Evolutionary conservation across 2,329 filamentous ascomycete genomes (phyloP).

Genomic region (Exutisphaerella laricina): DNA sequence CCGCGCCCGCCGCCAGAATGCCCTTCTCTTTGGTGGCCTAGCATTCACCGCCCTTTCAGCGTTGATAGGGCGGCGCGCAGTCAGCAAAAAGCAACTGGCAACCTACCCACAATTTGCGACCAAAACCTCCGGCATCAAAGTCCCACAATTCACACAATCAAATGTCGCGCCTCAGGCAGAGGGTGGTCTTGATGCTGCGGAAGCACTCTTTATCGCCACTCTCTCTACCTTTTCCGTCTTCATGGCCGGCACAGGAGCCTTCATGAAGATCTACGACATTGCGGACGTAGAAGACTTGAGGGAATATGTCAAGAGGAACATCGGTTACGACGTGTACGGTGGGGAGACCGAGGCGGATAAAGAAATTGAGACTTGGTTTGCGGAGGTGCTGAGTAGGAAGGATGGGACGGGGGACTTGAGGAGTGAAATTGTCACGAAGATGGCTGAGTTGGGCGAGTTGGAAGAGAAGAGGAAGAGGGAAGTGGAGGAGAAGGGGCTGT

Average conservation of each 20-base stretch:
- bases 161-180: slow-evolving; percentile 30
- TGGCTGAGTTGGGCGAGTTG: slow-evolving; percentile 28
- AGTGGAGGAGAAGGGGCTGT: neutral
- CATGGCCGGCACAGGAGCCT: slow-evolving; percentile 67
- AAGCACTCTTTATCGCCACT: slow-evolving; percentile 80
- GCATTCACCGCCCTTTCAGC: slow-evolving; percentile 69
- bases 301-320: slow-evolving; percentile 54
- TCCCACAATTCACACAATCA: slow-evolving; percentile 17
- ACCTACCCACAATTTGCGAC: slow-evolving; percentile 47
- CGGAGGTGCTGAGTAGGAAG: slow-evolving; percentile 44
- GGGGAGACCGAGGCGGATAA: slow-evolving; percentile 47
- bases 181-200: slow-evolving; percentile 66
- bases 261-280: slow-evolving; percentile 73
- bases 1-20: slow-evolving; percentile 29
- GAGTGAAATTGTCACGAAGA: slow-evolving; percentile 25
- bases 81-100: slow-evolving; percentile 60
- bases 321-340: slow-evolving; percentile 54
- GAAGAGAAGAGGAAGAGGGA: slow-evolving; percentile 20
- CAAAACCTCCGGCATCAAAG: slow-evolving; percentile 6
- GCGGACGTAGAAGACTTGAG: slow-evolving; percentile 48
- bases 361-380: slow-evolving; percentile 52
- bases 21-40: slow-evolving; percentile 66
- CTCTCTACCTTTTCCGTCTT: slow-evolving; percentile 74
- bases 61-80: slow-evolving; percentile 57
- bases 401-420: slow-evolving; percentile 35